Evolutionary conservation across 768 basidiomycete species (phyloP).

Genomic region (Piloderma croceum): DNA sequence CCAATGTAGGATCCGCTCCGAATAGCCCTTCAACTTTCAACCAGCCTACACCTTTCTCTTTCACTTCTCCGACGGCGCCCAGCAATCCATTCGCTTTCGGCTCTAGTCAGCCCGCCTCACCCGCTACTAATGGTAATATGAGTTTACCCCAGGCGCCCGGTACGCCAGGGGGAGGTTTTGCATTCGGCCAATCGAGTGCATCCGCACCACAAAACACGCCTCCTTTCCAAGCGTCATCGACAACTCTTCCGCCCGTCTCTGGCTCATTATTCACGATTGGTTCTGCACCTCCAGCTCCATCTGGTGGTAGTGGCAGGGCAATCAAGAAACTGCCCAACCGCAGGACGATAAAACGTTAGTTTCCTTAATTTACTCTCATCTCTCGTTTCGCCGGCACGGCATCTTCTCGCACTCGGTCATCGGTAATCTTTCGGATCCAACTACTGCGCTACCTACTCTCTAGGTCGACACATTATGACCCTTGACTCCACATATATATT

Average conservation of each 20-base stretch:
- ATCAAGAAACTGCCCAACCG: conserved; percentile 56
- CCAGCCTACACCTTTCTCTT: conserved; percentile 42
- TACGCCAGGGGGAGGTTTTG: conserved; percentile 16
- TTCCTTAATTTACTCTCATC: too few species aligned
- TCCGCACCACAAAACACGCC: not conserved
- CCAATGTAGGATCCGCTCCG: conserved; percentile 40
- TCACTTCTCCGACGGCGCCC: conserved; percentile 35
- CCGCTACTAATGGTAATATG: conserved; percentile 38
- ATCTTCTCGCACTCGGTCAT: not conserved
- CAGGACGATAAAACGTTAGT: too few species aligned
- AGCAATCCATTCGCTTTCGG: conserved; percentile 45
- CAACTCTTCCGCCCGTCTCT: not conserved
- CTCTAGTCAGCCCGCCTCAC: conserved; percentile 55
- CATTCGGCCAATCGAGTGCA: not conserved
- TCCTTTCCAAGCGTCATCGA: not conserved
- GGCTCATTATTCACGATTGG: conserved; percentile 54
- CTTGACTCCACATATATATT: conserved; percentile 2
- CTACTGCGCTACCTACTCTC: not conserved
- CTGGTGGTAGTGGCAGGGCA: conserved; percentile 32
- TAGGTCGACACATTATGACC: conserved; percentile 6
- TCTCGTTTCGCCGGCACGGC: conserved; percentile 31
- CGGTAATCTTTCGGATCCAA: conserved; percentile 6
- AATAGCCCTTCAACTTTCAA: conserved; percentile 55
- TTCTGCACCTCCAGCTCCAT: conserved; percentile 38
- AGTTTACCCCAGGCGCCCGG: conserved; percentile 34